Evolutionary conservation across 768 basidiomycete species (phyloP), one percentile per base, ranked within the genome.

Genomic region (Hypholoma fasciculare): DNA sequence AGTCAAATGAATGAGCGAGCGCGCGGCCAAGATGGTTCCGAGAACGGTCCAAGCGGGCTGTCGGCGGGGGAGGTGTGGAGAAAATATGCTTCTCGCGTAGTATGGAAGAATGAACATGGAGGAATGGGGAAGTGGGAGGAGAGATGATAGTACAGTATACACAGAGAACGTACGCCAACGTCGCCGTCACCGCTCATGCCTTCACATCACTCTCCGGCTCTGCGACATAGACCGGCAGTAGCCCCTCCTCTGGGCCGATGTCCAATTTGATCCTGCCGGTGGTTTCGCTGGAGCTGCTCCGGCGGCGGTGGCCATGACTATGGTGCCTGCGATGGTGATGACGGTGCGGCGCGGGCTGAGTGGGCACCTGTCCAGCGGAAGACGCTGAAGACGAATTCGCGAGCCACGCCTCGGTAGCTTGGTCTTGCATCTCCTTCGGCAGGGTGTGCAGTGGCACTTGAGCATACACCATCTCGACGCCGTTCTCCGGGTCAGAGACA

Each of bases 321-420:
- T 71, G 74, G 43, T 72, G 69, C 56, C 67, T 67, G 38, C 67
- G 66, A 26, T 62, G 67, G 49, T 59, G 55, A 38, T 68, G 72
- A 56, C 60, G 68, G 30, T 61, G 70, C 54, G 61, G 68, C 20
- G 49, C 20, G 4, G 54, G n/a, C 46, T 17, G 14, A 43, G 9
- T 43, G 65, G 71, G 49, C 23, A 4, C 23, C 54, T 72, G 54
- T 54, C 37, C 12, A 52, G 52, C 27, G 52, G 19, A 65, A 44
- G 56, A 68, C 56, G 49, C 71, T 61, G 56, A 61, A 16, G 74
- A 65, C 19, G 66, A 59, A 34, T 62, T 66, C 2, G 77, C 72
- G 9, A 92, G 76, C 90, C 89, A 90, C 9, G 85, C 88, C 64
- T 89, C 88, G 52, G 77, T 83, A n/a, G 82, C 83, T 17, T 74